Conservation (phyloP, 148 eudicot genomes). For the Rheum nobile region DNA sequence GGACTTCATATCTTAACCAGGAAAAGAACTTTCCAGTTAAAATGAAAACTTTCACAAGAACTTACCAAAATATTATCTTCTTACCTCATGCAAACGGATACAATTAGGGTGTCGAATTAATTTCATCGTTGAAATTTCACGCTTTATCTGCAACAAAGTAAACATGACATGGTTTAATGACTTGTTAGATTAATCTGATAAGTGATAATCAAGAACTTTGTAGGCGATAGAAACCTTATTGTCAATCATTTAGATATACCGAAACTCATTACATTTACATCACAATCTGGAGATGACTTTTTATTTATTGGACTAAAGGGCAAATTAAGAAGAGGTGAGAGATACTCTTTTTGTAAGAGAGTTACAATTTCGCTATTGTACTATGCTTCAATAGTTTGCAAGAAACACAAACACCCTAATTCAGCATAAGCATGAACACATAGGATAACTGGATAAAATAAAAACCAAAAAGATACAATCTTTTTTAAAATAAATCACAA, state of each 20-base stretch:
- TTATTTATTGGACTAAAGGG: neutral
- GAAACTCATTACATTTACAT: neutral
- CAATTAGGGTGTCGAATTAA: constrained; percentile 79
- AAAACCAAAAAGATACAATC: no score
- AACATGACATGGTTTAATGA: neutral
- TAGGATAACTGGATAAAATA: no score
- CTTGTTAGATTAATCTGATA: no score
- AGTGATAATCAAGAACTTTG: neutral
- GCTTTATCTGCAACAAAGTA: constrained; percentile 59
- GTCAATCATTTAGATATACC: neutral
- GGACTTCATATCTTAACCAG: no score
- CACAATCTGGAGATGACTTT: neutral
- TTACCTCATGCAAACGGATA: constrained; percentile 78
- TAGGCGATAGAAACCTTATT: neutral
- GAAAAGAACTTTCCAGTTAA: neutral
- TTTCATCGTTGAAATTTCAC: constrained; percentile 94
- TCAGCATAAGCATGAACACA: no score
- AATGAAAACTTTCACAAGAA: neutral
- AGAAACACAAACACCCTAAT: no score
- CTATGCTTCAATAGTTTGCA: no score
- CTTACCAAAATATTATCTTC: constrained; percentile 9
- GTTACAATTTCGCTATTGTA: no score
- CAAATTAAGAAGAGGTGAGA: neutral
- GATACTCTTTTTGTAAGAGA: no score
- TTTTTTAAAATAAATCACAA: no score